These are phyloP conservation scores for Amanita pallidorosea DNA, from an alignment of 768 basidiomycete genomes.

Conservation along the genomic window DNA sequence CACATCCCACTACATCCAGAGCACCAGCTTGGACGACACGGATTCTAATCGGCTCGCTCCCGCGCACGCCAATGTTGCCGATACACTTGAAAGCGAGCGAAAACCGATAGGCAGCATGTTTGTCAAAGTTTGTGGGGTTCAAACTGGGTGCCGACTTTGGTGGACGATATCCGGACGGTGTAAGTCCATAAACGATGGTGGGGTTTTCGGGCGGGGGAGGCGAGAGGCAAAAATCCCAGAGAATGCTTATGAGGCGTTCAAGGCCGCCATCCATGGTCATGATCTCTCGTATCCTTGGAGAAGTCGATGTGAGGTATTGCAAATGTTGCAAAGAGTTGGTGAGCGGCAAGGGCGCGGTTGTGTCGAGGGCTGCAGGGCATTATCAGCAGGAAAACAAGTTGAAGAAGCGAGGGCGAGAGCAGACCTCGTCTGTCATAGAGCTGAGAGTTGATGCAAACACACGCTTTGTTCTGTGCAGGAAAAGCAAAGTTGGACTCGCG, in stretches of 20 bases:
- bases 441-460: conserved; percentile 88
- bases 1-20: conserved; percentile 86
- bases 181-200: conserved; percentile 65
- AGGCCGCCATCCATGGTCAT: conserved; percentile 97
- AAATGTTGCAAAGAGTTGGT: conserved; percentile 95
- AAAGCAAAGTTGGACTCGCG: conserved; percentile 94
- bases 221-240: conserved; percentile 78
- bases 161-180: conserved; percentile 49
- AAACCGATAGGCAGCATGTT: conserved; percentile 80
- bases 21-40: conserved; percentile 93
- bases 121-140: conserved; percentile 64
- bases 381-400: conserved; percentile 4
- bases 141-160: conserved; percentile 48
- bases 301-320: conserved; percentile 93
- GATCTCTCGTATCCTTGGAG: conserved; percentile 95
- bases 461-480: conserved; percentile 90
- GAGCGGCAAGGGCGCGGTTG: conserved; percentile 45
- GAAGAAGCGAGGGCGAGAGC: conserved; percentile 3
- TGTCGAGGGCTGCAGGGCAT: conserved; percentile 34
- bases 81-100: conserved; percentile 94
- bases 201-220: conserved; percentile 79
- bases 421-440: conserved; percentile 90
- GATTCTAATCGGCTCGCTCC: conserved; percentile 84
- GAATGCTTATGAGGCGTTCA: conserved; percentile 86
- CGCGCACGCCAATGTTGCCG: conserved; percentile 93